Evolutionary conservation across 2,329 filamentous ascomycete species (phyloP).

Genomic region (Pestalotiopsis sp.): DNA sequence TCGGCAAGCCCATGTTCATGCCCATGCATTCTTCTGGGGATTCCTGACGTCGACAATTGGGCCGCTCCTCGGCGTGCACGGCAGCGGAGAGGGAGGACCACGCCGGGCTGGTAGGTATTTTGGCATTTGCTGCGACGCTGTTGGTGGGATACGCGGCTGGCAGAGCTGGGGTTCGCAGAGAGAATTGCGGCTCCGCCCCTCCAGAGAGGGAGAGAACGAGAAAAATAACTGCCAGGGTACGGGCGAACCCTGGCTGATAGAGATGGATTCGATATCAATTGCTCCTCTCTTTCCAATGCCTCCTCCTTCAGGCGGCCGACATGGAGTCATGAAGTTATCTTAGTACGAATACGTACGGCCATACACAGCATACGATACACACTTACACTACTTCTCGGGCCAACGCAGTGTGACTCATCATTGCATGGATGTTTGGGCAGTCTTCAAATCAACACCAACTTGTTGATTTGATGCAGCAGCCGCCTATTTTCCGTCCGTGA

Average conservation of each 20-base stretch:
- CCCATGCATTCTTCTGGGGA: not conserved
- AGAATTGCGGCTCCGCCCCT: constrained; percentile 4
- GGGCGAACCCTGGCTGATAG: not conserved
- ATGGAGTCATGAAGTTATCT: not conserved
- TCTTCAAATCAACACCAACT: constrained; percentile 1
- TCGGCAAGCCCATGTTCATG: not conserved
- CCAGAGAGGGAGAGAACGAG: not conserved
- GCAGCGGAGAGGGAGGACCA: not conserved
- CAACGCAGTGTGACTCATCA: constrained; percentile 11
- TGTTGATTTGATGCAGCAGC: not conserved
- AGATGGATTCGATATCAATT: not conserved
- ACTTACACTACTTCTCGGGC: not conserved
- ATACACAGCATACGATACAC: not conserved
- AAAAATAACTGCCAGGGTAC: not conserved
- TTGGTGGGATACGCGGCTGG: not conserved
- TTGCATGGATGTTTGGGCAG: not conserved
- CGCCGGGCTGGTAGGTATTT: not conserved
- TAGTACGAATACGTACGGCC: not conserved
- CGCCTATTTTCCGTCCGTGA: not conserved
- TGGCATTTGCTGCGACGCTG: not conserved
- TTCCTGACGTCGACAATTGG: not conserved
- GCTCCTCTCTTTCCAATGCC: not conserved
- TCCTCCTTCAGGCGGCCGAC: not conserved
- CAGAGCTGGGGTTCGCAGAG: not conserved
- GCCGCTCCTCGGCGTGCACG: not conserved